Evolutionary conservation across 2,329 filamentous ascomycete genomes (phyloP).

Genomic region (Xylariaceae sp.): DNA sequence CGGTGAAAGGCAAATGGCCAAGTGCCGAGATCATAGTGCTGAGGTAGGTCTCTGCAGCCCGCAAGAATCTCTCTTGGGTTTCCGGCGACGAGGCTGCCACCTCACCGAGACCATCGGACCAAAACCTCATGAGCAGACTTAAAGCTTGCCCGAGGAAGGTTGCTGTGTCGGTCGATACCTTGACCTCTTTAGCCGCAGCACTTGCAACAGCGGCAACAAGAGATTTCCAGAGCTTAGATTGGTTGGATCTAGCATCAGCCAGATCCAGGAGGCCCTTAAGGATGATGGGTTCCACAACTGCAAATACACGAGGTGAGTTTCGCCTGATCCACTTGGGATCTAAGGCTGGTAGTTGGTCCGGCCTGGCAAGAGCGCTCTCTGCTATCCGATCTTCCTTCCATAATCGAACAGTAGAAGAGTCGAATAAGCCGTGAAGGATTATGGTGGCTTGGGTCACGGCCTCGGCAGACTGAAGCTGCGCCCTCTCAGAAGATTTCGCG

Average conservation of each 20-base stretch:
- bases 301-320: slow-evolving; percentile 62
- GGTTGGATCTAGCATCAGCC: slow-evolving; percentile 53
- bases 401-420: slow-evolving; percentile 51
- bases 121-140: slow-evolving; percentile 64
- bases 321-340: slow-evolving; percentile 85
- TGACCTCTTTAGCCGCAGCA: slow-evolving; percentile 81
- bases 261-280: slow-evolving; percentile 60
- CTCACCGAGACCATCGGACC: slow-evolving; percentile 57
- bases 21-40: slow-evolving; percentile 47
- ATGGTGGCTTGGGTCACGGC: slow-evolving; percentile 57
- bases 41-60: slow-evolving; percentile 50
- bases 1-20: slow-evolving; percentile 59
- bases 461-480: slow-evolving; percentile 37
- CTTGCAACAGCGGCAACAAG: slow-evolving; percentile 61
- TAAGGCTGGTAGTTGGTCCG: slow-evolving; percentile 76
- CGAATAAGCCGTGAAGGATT: slow-evolving; percentile 71
- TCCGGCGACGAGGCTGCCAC: slow-evolving; percentile 49
- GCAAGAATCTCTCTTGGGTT: slow-evolving; percentile 49
- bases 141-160: slow-evolving; percentile 71
- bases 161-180: slow-evolving; percentile 78
- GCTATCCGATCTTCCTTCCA: slow-evolving; percentile 75
- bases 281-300: slow-evolving; percentile 56
- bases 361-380: slow-evolving; percentile 52
- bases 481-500: slow-evolving; percentile 30
- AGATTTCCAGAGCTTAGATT: slow-evolving; percentile 55